phyloP scores from a whole-genome alignment of 257 asterid species.

The Solanum dulcamara region DNA sequence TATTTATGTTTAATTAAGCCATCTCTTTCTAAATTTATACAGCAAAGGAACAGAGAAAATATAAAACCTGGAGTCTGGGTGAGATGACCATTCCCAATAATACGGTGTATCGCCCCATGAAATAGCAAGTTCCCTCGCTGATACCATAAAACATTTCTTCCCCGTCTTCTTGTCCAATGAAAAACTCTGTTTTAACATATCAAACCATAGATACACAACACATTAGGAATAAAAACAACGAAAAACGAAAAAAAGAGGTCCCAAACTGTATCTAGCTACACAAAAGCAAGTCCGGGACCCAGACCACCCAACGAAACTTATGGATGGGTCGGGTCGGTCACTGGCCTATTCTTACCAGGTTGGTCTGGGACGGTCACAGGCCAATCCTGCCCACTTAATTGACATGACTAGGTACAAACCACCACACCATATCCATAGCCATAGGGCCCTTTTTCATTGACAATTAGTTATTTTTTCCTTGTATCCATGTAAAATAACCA shows the following conservation, averaged over 20 bases:
- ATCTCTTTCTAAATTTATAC: not conserved
- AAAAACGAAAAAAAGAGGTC: not conserved
- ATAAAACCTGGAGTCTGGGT: constrained; percentile 30
- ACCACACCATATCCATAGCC: not conserved
- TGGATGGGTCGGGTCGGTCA: not conserved
- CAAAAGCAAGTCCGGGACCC: not conserved
- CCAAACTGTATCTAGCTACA: not conserved
- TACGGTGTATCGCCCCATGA: constrained; percentile 9
- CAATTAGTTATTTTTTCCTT: not conserved
- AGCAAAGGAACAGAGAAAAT: not conserved
- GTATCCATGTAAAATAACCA: not conserved
- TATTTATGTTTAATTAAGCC: not conserved
- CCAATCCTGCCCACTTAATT: not conserved
- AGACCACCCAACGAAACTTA: not conserved
- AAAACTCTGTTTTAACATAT: constrained; percentile 19
- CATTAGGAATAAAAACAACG: not conserved
- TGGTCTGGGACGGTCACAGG: not conserved
- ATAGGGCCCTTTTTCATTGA: not conserved
- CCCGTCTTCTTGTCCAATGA: constrained; percentile 18
- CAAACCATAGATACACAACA: not conserved
- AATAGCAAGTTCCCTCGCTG: constrained; percentile 30
- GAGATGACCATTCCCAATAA: constrained; percentile 25
- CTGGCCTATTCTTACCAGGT: not conserved
- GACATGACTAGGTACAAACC: not conserved
- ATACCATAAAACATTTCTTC: constrained; percentile 21